Percentiles rank a stretch among this genome's conserved stretches.
Conservation (phyloP, 1,284 basidiomycete genomes). For the Microbotryum lychnidis-dioicae region DNA sequence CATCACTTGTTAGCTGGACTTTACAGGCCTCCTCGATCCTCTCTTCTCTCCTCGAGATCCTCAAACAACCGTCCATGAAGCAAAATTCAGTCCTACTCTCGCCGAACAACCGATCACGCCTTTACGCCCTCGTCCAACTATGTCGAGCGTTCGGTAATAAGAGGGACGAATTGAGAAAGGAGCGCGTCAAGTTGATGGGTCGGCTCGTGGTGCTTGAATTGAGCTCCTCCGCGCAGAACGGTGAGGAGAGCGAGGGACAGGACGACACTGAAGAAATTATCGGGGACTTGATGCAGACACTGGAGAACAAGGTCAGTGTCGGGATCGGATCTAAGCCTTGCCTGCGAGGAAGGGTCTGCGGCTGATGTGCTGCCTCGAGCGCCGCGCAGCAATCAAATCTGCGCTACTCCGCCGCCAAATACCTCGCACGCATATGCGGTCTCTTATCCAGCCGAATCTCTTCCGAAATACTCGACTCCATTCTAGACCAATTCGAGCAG, state of each 20-base stretch:
- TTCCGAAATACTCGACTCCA: slow-evolving; percentile 69
- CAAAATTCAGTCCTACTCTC: neutral
- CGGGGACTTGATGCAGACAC: slow-evolving; percentile 60
- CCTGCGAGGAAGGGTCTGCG: neutral
- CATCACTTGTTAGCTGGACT: neutral
- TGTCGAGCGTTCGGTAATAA: slow-evolving; percentile 4
- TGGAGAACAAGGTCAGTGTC: slow-evolving; percentile 68
- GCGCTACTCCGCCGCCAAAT: slow-evolving; percentile 91
- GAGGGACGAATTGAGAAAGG: slow-evolving; percentile 3
- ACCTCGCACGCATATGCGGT: slow-evolving; percentile 74
- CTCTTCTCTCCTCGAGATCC: slow-evolving; percentile 11
- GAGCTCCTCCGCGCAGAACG: neutral
- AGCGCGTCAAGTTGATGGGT: slow-evolving; percentile 21
- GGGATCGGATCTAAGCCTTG: neutral
- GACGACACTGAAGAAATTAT: slow-evolving; percentile 69
- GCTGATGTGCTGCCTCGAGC: neutral
- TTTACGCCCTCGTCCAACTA: slow-evolving; percentile 14
- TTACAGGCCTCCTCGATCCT: slow-evolving; percentile 12
- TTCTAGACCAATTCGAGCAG: slow-evolving; percentile 57
- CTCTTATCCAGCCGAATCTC: slow-evolving; percentile 67
- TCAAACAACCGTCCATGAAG: neutral
- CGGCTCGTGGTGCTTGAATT: slow-evolving; percentile 18
- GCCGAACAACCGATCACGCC: neutral
- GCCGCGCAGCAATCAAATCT: slow-evolving; percentile 75
- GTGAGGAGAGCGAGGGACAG: slow-evolving; percentile 58